Conservation (phyloP, 768 basidiomycete genomes). For the Lactarius psammicola region DNA sequence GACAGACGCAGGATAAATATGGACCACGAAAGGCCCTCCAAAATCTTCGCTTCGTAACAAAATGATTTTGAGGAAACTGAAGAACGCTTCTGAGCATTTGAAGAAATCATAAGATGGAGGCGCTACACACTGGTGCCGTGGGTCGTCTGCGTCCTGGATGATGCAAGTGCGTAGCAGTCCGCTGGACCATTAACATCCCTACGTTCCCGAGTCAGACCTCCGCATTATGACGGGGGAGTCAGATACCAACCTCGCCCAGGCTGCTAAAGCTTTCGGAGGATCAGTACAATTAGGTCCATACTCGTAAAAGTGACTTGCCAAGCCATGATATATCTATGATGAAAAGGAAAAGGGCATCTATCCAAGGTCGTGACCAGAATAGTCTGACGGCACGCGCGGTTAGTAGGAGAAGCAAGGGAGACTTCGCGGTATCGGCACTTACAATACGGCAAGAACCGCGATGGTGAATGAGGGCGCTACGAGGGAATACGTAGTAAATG, state of each 20-base stretch:
- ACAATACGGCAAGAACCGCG: constrained; percentile 2
- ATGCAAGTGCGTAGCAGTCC: constrained; percentile 56
- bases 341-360: constrained; percentile 56
- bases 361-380: constrained; percentile 66
- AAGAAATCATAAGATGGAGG: background rate
- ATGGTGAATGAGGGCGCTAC: constrained; percentile 61
- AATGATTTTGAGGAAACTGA: constrained; percentile 56
- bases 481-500: constrained; percentile 69
- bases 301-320: constrained; percentile 43
- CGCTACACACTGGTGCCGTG: constrained; percentile 51
- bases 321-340: constrained; percentile 66
- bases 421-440: constrained; percentile 10
- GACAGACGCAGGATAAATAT: constrained; percentile 53
- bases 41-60: constrained; percentile 79
- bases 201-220: background rate
- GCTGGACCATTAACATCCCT: constrained; percentile 69
- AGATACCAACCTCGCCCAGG: constrained; percentile 42
- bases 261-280: constrained; percentile 56
- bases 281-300: constrained; percentile 9
- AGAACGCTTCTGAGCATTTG: constrained; percentile 18
- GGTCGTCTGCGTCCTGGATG: constrained; percentile 46
- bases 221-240: background rate
- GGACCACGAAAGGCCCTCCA: constrained; percentile 78
- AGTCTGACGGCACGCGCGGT: constrained; percentile 42
- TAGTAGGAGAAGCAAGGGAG: background rate